These are phyloP conservation scores for Colletotrichum sp. DNA, from an alignment of 2,329 filamentous ascomycete species.

Conservation along the genomic window DNA sequence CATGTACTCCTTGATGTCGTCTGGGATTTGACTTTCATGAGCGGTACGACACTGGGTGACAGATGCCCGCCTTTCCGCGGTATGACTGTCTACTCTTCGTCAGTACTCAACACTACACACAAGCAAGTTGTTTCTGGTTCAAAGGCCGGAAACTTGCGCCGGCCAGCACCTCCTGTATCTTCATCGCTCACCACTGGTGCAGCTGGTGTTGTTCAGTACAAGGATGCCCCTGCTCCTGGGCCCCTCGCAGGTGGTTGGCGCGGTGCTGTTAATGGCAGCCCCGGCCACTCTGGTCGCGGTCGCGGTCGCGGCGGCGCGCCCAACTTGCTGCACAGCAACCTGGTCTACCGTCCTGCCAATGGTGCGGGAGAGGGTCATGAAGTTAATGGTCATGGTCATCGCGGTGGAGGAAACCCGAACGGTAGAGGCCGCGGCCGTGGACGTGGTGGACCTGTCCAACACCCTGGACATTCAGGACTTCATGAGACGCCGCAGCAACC, in stretches of 20 bases:
- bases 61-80: slow-evolving; percentile 93
- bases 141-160: slow-evolving; percentile 60
- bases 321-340: slow-evolving; percentile 54
- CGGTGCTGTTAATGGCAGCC: slow-evolving; percentile 54
- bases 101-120: slow-evolving; percentile 85
- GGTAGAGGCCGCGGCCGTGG: slow-evolving; percentile 17
- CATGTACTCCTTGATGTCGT: slow-evolving; percentile 87
- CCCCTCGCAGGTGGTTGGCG: slow-evolving; percentile 64
- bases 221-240: slow-evolving; percentile 57
- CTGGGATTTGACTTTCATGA: slow-evolving; percentile 97
- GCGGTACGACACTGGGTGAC: slow-evolving; percentile 88
- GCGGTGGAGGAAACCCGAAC: slow-evolving; percentile 26
- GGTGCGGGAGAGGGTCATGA: slow-evolving; percentile 30
- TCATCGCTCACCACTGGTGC: slow-evolving; percentile 56
- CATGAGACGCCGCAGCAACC: slow-evolving; percentile 22
- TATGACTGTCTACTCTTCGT: slow-evolving; percentile 86
- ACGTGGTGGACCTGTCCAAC: slow-evolving; percentile 13
- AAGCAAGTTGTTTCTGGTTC: slow-evolving; percentile 79
- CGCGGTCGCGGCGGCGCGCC: slow-evolving; percentile 39
- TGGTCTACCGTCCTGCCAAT: slow-evolving; percentile 54
- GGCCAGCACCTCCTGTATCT: slow-evolving; percentile 48
- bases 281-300: slow-evolving; percentile 35
- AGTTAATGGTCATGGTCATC: slow-evolving; percentile 28
- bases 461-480: slow-evolving; percentile 9
- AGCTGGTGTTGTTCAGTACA: slow-evolving; percentile 67